Base-by-base conservation (phyloP, 2,329 filamentous ascomycete genomes). In the Diplodia seriata region DNA sequence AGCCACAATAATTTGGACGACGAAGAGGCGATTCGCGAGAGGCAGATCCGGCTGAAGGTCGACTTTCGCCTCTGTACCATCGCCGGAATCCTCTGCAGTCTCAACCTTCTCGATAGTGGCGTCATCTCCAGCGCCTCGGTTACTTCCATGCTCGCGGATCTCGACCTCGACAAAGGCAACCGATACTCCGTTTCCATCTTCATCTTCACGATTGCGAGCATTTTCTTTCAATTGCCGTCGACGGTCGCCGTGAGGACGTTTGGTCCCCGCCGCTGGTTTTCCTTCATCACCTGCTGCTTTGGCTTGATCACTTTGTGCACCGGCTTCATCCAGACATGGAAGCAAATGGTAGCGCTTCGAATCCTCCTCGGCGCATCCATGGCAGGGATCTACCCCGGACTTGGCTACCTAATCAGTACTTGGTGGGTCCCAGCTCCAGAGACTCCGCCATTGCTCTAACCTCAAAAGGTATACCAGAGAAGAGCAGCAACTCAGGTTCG, bases 141-240 rank as follows among this genome's bases (percentile, higher is more conserved):
- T 11, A 91, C 90, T 0, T 88, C 84, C 31, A 90, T 91, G 86
- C 82, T 88, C 56, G 74, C 79, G 12, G 89, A 92, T 73, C 81
- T 92, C 51, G 83, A 85, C 18, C 80, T 92, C 14, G 83, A 86
- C 11, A 74, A 81, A 51, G 89, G 89, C 26, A 87, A 89, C 70
- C 83, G 89, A 49, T 92, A 90, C 72, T 90, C 87, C 1, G 85
- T 91, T 4, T 85, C 88, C 26, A 91, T 92, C 68, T 90, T 91
- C 79, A 90, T 91, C 75, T 91, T 91, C 77, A 91, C 89, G 11
- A 84, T 91, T 67, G 83, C 89, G 5, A 88, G 85, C 72, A 89
- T 92, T 50, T 84, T 84, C 11, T 91, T 90, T 73, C 89, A 91
- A 75, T 79, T 91, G 8, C 90, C 90, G 0, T 88, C 87, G 1